Percentiles rank a stretch among this genome's conserved stretches.
phyloP scores from a whole-genome alignment of 768 basidiomycete species.

The Rubroboletus pulcherrimus region DNA sequence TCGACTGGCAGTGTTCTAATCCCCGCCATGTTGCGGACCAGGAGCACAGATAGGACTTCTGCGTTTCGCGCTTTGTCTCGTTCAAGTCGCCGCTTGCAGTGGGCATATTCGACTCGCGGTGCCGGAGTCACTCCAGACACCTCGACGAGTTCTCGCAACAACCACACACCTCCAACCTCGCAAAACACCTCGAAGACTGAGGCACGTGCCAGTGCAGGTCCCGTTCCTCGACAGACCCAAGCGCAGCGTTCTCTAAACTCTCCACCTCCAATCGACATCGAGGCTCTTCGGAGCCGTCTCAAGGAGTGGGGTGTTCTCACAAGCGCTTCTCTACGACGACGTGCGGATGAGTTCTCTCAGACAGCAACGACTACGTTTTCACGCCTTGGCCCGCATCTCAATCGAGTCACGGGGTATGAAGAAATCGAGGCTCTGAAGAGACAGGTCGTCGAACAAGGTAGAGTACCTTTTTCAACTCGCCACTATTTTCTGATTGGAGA shows the following conservation, averaged over 20 bases:
- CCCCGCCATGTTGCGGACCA: slow-evolving; percentile 20
- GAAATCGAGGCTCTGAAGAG: slow-evolving; percentile 80
- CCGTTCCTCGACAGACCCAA: neutral
- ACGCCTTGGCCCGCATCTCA: slow-evolving; percentile 73
- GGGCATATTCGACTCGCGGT: slow-evolving; percentile 6
- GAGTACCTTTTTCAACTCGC: slow-evolving; percentile 20
- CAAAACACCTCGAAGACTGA: neutral
- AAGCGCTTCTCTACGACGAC: slow-evolving; percentile 39
- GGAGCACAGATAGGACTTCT: slow-evolving; percentile 1
- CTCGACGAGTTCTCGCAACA: neutral
- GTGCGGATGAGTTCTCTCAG: slow-evolving; percentile 56
- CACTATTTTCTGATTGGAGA: slow-evolving; percentile 1
- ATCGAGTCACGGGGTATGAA: slow-evolving; percentile 88
- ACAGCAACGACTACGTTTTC: slow-evolving; percentile 59
- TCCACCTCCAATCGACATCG: slow-evolving; percentile 15
- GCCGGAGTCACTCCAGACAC: neutral
- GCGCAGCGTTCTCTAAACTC: neutral
- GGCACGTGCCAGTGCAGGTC: neutral
- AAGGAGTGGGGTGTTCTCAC: slow-evolving; percentile 45
- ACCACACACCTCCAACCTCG: slow-evolving; percentile 3
- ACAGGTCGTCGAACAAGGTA: slow-evolving; percentile 80
- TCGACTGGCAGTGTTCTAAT: neutral
- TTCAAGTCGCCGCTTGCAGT: slow-evolving; percentile 5
- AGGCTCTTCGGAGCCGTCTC: slow-evolving; percentile 35
- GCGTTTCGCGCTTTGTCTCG: slow-evolving; percentile 11